Evolutionary conservation across 2,329 filamentous ascomycete genomes (phyloP), one percentile per base, ranked within the genome.

Genomic region (Hortaea werneckii): DNA sequence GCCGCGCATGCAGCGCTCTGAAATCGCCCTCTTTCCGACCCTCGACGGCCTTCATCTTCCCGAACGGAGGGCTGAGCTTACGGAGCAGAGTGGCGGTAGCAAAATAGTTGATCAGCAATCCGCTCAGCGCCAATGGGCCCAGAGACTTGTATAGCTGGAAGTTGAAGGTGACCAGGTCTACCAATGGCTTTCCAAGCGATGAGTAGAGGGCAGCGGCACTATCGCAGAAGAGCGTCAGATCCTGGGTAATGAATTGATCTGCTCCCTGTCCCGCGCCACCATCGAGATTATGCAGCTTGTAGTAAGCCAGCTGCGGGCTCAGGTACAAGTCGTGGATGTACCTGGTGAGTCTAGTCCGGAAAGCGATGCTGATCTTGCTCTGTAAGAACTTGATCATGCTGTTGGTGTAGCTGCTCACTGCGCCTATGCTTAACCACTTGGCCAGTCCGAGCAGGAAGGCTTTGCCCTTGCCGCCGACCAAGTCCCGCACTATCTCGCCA

Each of bases 371-470:
- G 44, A 98, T 88, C 71, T 98, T 98, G 42, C 87, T 90, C 67
- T 98, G 90, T 51, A 98, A 76, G 68, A 86, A 98, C 67, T 96
- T 96, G 74, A 98, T 98, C 85, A 94, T 95, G 45, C 90, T 88
- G 65, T 98, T 98, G 42, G 90, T 95, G 62, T 98, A 98, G 0
- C 90, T 94, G 6, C 89, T 90, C 52, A 96, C 82, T 2, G 85
- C 87, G 37, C 92, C 92, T 32, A 98, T 82, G 3, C 90, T 88
- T 54, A 89, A 88, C 92, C 92, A 98, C 74, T 96, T 95, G 41
- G 83, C 65, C 40, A 98, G 83, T 5, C 92, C 92, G 80, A 83
- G 85, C 6, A 92, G 70, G 63, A 98, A 98, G 0, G 80, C 77
- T 58, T 82, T 88, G 12, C 90, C 90, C 58, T 95, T 89, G 7